Evolutionary conservation across 495 filamentous ascomycete genomes (phyloP), one percentile per base, ranked within the genome.

Genomic region (Penicillium atrosanguineum): DNA sequence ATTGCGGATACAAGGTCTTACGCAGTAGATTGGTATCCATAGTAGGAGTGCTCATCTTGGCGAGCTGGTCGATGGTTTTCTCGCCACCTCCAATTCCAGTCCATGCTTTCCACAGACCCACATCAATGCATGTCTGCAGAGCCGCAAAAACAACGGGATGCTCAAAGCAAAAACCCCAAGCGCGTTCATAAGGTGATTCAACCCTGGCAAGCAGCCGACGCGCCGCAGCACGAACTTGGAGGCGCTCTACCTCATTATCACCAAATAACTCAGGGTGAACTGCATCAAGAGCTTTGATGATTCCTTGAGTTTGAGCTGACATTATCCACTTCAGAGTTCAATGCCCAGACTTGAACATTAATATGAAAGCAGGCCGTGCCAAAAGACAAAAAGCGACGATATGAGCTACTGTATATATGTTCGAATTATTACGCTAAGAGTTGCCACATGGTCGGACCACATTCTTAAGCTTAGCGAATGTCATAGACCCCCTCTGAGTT

Each of bases 121-220:
- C 14, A 39, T 69, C 54, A 34, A 69, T 69, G 48, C 60, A 59
- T 31, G 60, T 64, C 40, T 69, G 65, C n/a, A 69, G 44, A 34
- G 60, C 65, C 5, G 62, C 57, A 55, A 65, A 68, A 4, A 65
- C 56, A 9, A 60, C 51, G 7, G 65, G 65, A 12, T 68, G 60
- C 9, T 68, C 65, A 26, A 68, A 65, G 38, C 62, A 63, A 51
- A 68, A 65, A 0, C 65, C 62, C 65, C 60, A 65, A 3, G 62
- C 62, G 19, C 60, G 62, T 34, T 68, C 65, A 44, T 68, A 63
- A 2, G 62, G 62, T 0, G 57, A 56, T 52, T 68, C 65, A 28
- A 68, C 56, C 23, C 62, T 50, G 16, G 62, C 57, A 8, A 68
- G 58, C 9, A 65, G 58, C 41, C 58, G 55, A 46, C 65, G 65